Base-by-base conservation (phyloP, 1,284 basidiomycete species). In the Boletus semigastroideus region DNA sequence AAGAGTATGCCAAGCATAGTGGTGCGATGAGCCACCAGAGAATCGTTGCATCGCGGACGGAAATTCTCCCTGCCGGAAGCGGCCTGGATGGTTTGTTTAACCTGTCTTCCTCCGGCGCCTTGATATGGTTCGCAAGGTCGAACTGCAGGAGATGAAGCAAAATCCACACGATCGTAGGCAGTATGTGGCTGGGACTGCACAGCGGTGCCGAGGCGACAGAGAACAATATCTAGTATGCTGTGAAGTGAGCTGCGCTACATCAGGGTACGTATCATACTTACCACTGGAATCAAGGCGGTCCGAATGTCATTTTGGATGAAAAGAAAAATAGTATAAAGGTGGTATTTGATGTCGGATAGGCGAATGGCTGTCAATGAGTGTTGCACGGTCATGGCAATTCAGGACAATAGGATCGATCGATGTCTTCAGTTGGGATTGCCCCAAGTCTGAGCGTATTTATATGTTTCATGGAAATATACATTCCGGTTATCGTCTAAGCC, bases 131-230 rank as follows among this genome's bases (percentile, higher is more conserved):
- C 1, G 77, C 69, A 17, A 78, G 60, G 41, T 72, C 60, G 54
- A 73, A 73, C 34, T 76, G 74, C 11, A 79, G 61, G 1, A 73
- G 53, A 40, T 79, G 73, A 2, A 73, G 36, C 72, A 72, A 79
- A 5, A 74, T 61, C 77, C 77, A 79, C 22, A 71, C 59, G 2
- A 68, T 42, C 1, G 63, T 55, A 25, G 71, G 66, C 1, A 60
- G 36, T 12, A 73, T 51, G 9, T 57, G 60, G 5, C 37, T 42
- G 13, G 61, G 28, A 14, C 52, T 51, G 36, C 50, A 51, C 8
- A 66, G 37, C 12, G 70, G 72, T n/a, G 74, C 64, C 2, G 70
- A 63, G 1, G 69, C 69, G 7, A 64, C 31, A 0, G 72, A 63
- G 48, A 78, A 71, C 2, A 71, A 44, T 4, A 68, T 67, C 77